These are phyloP conservation scores for Solanum paucissectum DNA, from an alignment of 257 asterid genomes.

Conservation along the genomic window DNA sequence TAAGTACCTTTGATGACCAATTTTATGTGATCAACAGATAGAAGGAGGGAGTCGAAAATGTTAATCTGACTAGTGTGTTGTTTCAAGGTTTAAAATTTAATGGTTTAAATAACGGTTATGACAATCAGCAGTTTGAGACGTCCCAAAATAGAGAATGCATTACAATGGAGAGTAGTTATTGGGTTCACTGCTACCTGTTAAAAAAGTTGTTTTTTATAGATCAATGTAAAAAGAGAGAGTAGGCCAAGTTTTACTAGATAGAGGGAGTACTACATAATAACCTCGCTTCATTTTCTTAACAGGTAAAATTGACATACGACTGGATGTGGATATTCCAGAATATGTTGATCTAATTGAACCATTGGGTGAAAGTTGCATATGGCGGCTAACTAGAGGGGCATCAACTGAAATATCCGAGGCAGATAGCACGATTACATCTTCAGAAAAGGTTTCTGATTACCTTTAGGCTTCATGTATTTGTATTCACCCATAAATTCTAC, in stretches of 20 bases:
- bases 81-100: neutral
- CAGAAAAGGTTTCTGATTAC: conserved; percentile 39
- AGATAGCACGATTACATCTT: conserved; percentile 32
- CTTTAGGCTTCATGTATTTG: neutral
- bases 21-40: neutral
- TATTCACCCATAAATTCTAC: neutral
- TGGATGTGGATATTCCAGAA: conserved; percentile 53
- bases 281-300: conserved; percentile 7
- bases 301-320: conserved; percentile 58
- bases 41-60: neutral
- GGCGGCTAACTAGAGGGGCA: conserved; percentile 91
- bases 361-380: conserved; percentile 58
- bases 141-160: neutral
- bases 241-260: neutral
- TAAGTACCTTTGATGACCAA: neutral
- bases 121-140: neutral
- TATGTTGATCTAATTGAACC: conserved; percentile 58
- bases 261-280: neutral
- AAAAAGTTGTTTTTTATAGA: neutral
- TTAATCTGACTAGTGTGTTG: neutral
- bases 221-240: neutral
- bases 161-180: neutral
- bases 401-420: conserved; percentile 57
- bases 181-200: neutral
- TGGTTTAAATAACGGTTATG: neutral